A percentile compares a stretch with the other conserved stretches of the same genome.
Conservation (phyloP, 176 grass and related monocot genomes). For the Triticum timopheevii region DNA sequence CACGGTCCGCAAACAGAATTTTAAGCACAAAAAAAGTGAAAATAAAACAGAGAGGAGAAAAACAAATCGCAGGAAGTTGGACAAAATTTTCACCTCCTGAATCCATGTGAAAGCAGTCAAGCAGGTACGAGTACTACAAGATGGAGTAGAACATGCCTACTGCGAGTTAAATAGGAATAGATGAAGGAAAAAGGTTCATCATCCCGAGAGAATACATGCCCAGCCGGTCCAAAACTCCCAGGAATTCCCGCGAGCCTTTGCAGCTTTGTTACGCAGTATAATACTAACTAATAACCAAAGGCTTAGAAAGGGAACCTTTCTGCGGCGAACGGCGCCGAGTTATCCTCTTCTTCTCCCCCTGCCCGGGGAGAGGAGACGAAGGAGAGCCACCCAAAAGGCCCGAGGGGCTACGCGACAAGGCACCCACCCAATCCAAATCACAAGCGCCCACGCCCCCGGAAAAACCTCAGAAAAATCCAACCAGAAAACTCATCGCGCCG, state of each 20-base stretch:
- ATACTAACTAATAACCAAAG: not conserved
- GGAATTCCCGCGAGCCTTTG: not conserved
- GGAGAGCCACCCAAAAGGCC: conserved; percentile 30
- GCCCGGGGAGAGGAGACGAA: not conserved
- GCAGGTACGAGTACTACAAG: not conserved
- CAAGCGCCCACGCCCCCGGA: not conserved
- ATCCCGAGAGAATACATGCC: conserved; percentile 4
- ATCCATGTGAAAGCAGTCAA: not conserved
- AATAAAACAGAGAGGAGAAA: not conserved
- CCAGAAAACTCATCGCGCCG: not conserved
- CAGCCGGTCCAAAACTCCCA: conserved; percentile 8
- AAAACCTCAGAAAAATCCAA: not conserved
- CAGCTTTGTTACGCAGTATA: not conserved
- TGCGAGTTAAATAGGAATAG: not conserved
- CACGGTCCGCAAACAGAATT: too few relatives aligned
- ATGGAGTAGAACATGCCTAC: not conserved
- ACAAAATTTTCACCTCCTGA: not conserved
- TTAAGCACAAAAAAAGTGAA: too few relatives aligned
- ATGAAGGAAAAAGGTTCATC: conserved; percentile 13
- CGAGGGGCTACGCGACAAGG: conserved; percentile 31
- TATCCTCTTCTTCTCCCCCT: conserved; percentile 23
- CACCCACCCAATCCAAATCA: conserved; percentile 1
- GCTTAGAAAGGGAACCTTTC: not conserved
- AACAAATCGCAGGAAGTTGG: not conserved
- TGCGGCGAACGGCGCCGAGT: not conserved